Base-by-base conservation (phyloP, 805 yeast genomes). In the Yarrowia sp. region DNA sequence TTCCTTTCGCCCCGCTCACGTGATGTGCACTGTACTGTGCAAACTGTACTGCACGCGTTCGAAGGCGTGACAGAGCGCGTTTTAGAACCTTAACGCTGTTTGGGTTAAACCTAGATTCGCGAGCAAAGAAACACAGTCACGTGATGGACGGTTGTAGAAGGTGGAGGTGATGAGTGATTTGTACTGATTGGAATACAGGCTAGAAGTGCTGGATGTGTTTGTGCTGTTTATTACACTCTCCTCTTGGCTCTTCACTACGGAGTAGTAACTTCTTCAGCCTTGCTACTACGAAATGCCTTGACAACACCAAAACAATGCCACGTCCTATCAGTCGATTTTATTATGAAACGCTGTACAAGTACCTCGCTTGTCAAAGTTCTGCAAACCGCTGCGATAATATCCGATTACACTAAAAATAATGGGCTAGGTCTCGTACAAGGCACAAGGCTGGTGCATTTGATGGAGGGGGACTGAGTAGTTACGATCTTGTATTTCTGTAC, bases 31-130 rank as follows among this genome's bases (percentile, higher is more conserved):
- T 44, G 49, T 44, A 44, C 24, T 12, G 42, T 13, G 42, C 14
- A 25, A 44, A 25, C 49, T 27, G 22, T 25, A 44, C 35, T 24
- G 47, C 31, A 44, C 51, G 51, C 51, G 51, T 44, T 29, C 13
- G 13, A 24, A 19, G 51, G 51, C 51, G 51, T 44, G 51, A 44
- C 51, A 3, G 35, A 44, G 51, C 51, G 51, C 51, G 51, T 44
- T 44, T 44, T n/a, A 18, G 21, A 29, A 44, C 16, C 2, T 12
- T 44, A 44, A 12, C 14, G 7, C 16, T 3, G 8, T 4, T 29
- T 29, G 9, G 8, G 25, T 44, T 18, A 6, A 44, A 14, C 25
- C 21, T 27, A 6, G 12, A 16, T 8, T 4, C 7, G 7, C 4
- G 51, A 14, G 35, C 32, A 24, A 25, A 4, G 27, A n/a, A 22